Conservation (phyloP, 176 grass and related monocot species). For the Oryza officinalis region DNA sequence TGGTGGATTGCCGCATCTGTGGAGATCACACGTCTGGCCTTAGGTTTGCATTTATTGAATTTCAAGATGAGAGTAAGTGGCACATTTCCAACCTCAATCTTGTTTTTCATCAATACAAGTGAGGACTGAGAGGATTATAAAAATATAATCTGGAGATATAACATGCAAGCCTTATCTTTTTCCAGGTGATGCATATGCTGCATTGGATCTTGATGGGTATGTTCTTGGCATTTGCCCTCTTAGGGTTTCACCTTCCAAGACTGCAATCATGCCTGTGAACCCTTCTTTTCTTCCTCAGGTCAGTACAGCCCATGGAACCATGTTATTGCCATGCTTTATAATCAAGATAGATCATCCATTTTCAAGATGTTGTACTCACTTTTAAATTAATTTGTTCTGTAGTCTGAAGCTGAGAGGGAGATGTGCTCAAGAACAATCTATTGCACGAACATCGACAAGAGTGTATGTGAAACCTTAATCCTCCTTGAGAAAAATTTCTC, state of each 20-base stretch:
- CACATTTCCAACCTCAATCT: not conserved
- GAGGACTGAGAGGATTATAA: not conserved
- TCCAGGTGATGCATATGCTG: constrained; percentile 43
- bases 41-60: constrained; percentile 55
- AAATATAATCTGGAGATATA: not conserved
- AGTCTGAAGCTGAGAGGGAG: constrained; percentile 57
- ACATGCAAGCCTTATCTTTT: not conserved
- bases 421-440: constrained; percentile 53
- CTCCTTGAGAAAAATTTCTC: not conserved
- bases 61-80: constrained; percentile 40
- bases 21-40: constrained; percentile 36
- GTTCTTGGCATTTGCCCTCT: constrained; percentile 32
- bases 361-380: not conserved
- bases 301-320: not conserved
- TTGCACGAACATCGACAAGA: constrained; percentile 51
- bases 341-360: not conserved
- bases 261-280: constrained; percentile 59
- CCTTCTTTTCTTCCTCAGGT: constrained; percentile 55
- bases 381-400: not conserved
- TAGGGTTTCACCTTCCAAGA: constrained; percentile 44
- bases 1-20: constrained; percentile 57
- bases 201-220: constrained; percentile 33
- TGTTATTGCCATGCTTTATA: not conserved
- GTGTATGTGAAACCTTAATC: constrained; percentile 3
- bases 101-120: not conserved